A percentile compares a stretch with the other conserved stretches of the same genome.
phyloP scores from a whole-genome alignment of 176 grass and related monocot species.

The Aegilops bicornis region DNA sequence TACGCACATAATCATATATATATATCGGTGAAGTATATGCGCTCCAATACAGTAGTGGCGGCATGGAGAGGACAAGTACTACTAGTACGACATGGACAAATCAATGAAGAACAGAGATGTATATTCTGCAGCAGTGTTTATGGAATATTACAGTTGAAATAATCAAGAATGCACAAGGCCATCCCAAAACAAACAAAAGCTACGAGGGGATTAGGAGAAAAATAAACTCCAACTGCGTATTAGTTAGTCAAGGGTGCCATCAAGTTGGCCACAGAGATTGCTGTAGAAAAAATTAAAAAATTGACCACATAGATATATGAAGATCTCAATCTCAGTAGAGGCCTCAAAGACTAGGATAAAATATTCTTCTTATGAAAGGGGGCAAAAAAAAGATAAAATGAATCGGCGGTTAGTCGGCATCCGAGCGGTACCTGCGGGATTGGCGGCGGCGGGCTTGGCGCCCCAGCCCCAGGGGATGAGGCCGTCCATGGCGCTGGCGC shows the following conservation, averaged over 20 bases:
- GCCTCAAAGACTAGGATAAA: neutral
- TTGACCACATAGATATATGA: neutral
- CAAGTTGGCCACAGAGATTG: neutral
- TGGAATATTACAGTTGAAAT: neutral
- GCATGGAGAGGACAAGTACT: neutral
- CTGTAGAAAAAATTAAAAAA: neutral
- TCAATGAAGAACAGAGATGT: neutral
- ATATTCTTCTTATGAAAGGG: too few species aligned
- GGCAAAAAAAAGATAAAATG: too few species aligned
- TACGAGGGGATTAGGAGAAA: too few species aligned
- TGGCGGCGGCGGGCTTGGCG: neutral
- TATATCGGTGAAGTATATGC: neutral
- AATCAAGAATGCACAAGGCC: neutral
- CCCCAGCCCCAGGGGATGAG: constrained; percentile 23
- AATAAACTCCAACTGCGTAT: neutral
- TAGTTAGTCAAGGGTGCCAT: neutral
- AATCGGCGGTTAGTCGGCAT: neutral
- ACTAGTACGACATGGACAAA: neutral
- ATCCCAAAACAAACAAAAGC: too few species aligned
- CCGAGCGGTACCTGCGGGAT: neutral
- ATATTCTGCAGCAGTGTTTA: neutral
- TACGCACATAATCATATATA: neutral
- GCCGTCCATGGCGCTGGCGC: constrained; percentile 40
- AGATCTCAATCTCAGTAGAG: neutral
- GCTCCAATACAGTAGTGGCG: neutral